Percentiles rank a stretch among this genome's conserved stretches.
phyloP scores from a whole-genome alignment of 345 rosid species.

The Excoecaria cochinchinensis region DNA sequence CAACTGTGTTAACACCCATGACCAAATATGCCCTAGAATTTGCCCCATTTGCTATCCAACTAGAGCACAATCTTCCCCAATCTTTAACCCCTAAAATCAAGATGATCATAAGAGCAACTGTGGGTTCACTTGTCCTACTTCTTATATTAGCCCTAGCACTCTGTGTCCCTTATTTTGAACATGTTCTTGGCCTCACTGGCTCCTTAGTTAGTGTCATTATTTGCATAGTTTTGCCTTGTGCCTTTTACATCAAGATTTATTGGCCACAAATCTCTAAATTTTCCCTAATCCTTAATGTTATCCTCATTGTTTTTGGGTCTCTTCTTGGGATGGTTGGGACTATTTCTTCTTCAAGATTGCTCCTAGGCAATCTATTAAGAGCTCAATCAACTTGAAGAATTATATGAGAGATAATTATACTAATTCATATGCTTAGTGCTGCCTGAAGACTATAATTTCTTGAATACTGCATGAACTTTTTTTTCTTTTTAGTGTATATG shows the following conservation, averaged over 20 bases:
- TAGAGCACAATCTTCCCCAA: constrained; percentile 50
- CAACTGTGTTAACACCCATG: constrained; percentile 72
- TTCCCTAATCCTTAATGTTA: constrained; percentile 34
- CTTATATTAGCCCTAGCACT: constrained; percentile 56
- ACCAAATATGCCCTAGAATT: constrained; percentile 79
- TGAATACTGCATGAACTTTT: too few species aligned
- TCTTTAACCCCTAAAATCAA: constrained; percentile 39
- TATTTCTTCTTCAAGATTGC: constrained; percentile 44
- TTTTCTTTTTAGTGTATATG: too few species aligned
- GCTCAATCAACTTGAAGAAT: constrained; percentile 12
- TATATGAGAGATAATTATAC: background rate
- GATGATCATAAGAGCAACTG: constrained; percentile 44
- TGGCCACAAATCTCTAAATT: constrained; percentile 44
- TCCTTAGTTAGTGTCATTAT: constrained; percentile 61
- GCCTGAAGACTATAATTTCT: too few species aligned
- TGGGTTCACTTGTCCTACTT: constrained; percentile 54
- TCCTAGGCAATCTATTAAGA: constrained; percentile 30
- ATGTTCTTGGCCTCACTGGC: constrained; percentile 68
- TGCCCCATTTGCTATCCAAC: constrained; percentile 73
- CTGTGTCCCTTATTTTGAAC: constrained; percentile 59
- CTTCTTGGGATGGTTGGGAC: constrained; percentile 60
- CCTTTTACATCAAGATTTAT: constrained; percentile 60
- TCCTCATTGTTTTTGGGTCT: constrained; percentile 48
- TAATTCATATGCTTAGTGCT: too few species aligned
- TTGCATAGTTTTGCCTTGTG: constrained; percentile 53